Evolutionary conservation across 345 rosid species (phyloP), one percentile per base, ranked within the genome.

Genomic region (Syzygium aqueum): DNA sequence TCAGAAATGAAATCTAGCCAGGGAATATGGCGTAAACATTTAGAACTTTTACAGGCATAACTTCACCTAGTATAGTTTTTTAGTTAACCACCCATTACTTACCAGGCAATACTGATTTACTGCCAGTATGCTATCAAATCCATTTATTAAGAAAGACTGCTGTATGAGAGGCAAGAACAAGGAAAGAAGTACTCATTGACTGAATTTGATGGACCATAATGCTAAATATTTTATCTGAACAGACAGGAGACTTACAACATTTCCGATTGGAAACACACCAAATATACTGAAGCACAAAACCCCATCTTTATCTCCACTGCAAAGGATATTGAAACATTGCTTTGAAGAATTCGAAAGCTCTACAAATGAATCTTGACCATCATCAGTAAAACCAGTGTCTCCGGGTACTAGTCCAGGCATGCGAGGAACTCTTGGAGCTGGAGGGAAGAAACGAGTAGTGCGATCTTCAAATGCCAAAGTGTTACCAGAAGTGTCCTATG

Each of bases 261-360:
- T 95, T 65, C 97, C 98, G 7, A 97, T 94, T 51, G 95, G 97
- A 93, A 95, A 96, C 91, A 96, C 95, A 89, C 99, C 99, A 90
- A 96, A 97, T 87, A 97, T 95, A 88, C 94, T 95, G 85, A 96
- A 96, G 93, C 95, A 94, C 84, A 96, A 91, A 92, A 90, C 93
- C 90, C 99, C 99, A 89, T 96, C 95, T 86, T 87, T 94, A 90
- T 96, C 98, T 85, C 95, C 97, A 89, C 98, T 97, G 87, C 99
- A 96, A 37, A 97, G 94, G 89, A 96, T 91, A 92, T 96, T 97
- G 91, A 96, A 95, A n/a, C 94, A 92, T 57, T 92, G 96, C 91
- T 94, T 92, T 15, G 97, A 95, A 84, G 46, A 93, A 87, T 92
- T 93, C 61, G 98, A 95, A 83, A 96, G 92, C 90, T 95, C 97